Percentiles rank a stretch among this genome's conserved stretches.
Evolutionary conservation across 257 asterid genomes (phyloP).

Genomic region (Nicotiana paniculata): DNA sequence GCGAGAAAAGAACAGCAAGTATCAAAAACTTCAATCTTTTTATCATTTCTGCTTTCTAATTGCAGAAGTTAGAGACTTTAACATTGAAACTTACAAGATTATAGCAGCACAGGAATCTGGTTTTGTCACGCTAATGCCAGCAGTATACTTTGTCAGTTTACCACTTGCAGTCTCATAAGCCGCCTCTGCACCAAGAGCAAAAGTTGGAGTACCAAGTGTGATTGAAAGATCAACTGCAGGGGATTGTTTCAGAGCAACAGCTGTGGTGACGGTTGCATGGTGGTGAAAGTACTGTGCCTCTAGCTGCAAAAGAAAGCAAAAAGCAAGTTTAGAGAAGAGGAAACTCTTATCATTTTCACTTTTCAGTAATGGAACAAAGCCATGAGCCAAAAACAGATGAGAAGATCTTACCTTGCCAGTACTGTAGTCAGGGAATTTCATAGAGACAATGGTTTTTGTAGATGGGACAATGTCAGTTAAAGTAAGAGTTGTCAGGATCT

Average conservation of each 20-base stretch:
- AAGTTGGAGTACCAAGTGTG: constrained; percentile 79
- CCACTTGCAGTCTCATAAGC: constrained; percentile 66
- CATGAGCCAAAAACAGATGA: neutral
- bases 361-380: neutral
- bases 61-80: neutral
- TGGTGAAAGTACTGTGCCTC: constrained; percentile 82
- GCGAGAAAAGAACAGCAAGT: neutral
- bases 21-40: neutral
- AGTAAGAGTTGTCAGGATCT: constrained; percentile 61
- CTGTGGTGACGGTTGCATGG: constrained; percentile 68
- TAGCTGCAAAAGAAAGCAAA: constrained; percentile 33
- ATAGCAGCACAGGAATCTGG: constrained; percentile 72
- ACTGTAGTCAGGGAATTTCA: constrained; percentile 64
- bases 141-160: constrained; percentile 63
- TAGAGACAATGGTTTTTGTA: constrained; percentile 56
- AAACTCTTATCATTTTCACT: neutral
- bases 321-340: neutral
- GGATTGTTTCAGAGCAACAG: constrained; percentile 53
- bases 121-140: constrained; percentile 64
- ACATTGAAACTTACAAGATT: constrained; percentile 49
- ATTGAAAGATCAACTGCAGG: constrained; percentile 64
- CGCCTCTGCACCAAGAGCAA: constrained; percentile 85
- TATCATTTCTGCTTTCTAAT: neutral
- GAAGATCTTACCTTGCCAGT: constrained; percentile 64
- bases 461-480: constrained; percentile 60